Conservation (phyloP, 148 eudicot genomes). For the Amaranthus cruentus region DNA sequence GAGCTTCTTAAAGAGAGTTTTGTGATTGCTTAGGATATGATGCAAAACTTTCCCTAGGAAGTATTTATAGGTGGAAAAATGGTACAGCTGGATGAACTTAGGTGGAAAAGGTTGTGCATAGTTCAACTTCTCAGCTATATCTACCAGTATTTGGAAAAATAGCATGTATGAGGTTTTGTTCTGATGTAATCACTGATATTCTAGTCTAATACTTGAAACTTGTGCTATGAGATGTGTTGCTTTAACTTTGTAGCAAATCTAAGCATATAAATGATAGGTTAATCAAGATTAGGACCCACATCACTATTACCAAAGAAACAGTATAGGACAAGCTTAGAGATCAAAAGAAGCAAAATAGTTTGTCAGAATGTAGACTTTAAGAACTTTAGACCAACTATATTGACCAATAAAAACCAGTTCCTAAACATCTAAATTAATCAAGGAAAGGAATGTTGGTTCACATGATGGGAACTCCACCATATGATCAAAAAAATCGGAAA, state of each 20-base stretch:
- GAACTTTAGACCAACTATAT: neutral
- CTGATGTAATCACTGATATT: neutral
- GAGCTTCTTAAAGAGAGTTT: neutral
- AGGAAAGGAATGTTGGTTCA: too few species aligned
- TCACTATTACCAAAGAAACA: neutral
- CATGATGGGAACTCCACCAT: too few species aligned
- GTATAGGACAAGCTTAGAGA: neutral
- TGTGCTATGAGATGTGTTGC: neutral
- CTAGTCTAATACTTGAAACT: neutral
- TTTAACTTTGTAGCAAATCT: neutral
- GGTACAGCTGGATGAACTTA: neutral
- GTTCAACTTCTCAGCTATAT: constrained; percentile 26
- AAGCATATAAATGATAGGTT: neutral
- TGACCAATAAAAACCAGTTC: neutral
- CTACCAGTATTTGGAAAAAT: neutral
- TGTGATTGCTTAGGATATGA: neutral
- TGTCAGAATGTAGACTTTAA: neutral
- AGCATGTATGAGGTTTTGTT: neutral
- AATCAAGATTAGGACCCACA: neutral
- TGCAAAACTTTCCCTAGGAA: neutral
- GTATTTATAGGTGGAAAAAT: constrained; percentile 10
- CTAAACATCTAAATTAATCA: too few species aligned
- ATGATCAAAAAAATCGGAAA: too few species aligned
- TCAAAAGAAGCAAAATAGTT: neutral
- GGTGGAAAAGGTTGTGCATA: constrained; percentile 18